These are phyloP conservation scores for Globisporangium cederbergense DNA, from an alignment of 352 stramenopile genomes.

Conservation along the genomic window DNA sequence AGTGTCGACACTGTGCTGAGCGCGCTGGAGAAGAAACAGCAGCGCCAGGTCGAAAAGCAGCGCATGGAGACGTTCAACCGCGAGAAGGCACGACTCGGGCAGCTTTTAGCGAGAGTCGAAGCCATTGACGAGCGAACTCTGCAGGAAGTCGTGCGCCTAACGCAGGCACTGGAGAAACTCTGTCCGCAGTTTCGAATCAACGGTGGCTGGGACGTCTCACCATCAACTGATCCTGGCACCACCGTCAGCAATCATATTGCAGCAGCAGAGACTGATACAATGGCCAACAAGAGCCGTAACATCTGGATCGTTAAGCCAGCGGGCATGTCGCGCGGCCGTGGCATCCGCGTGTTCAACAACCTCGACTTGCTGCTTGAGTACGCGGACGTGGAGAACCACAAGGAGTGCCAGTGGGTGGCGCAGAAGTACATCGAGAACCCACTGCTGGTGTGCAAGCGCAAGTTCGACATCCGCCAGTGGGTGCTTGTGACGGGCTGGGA, in stretches of 20 bases:
- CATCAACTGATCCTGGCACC: not conserved
- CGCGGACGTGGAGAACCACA: slow-evolving; percentile 81
- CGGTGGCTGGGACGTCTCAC: slow-evolving; percentile 39
- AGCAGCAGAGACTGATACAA: not conserved
- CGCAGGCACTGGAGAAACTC: slow-evolving; percentile 29
- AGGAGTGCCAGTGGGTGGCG: slow-evolving; percentile 82
- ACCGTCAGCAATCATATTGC: slow-evolving; percentile 7
- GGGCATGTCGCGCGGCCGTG: slow-evolving; percentile 75
- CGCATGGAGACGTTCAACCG: slow-evolving; percentile 40
- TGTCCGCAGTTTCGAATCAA: slow-evolving; percentile 79
- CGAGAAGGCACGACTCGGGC: slow-evolving; percentile 52
- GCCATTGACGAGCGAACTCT: slow-evolving; percentile 23
- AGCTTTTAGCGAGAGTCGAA: slow-evolving; percentile 40
- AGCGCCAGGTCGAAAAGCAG: slow-evolving; percentile 34
- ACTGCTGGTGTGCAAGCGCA: slow-evolving; percentile 80
- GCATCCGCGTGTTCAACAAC: slow-evolving; percentile 89
- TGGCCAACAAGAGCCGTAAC: slow-evolving; percentile 51
- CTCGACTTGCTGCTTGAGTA: slow-evolving; percentile 81
- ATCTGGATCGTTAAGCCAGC: slow-evolving; percentile 94
- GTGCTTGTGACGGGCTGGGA: slow-evolving; percentile 93
- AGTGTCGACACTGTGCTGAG: slow-evolving; percentile 40
- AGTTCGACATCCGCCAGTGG: slow-evolving; percentile 93
- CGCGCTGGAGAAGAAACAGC: slow-evolving; percentile 51
- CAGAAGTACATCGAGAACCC: slow-evolving; percentile 91
- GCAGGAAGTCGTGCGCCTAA: slow-evolving; percentile 31